Percentiles rank a stretch among this genome's conserved stretches.
These are phyloP conservation scores for Mrakia hoshinonis DNA, from an alignment of 768 basidiomycete genomes.

Conservation along the genomic window DNA sequence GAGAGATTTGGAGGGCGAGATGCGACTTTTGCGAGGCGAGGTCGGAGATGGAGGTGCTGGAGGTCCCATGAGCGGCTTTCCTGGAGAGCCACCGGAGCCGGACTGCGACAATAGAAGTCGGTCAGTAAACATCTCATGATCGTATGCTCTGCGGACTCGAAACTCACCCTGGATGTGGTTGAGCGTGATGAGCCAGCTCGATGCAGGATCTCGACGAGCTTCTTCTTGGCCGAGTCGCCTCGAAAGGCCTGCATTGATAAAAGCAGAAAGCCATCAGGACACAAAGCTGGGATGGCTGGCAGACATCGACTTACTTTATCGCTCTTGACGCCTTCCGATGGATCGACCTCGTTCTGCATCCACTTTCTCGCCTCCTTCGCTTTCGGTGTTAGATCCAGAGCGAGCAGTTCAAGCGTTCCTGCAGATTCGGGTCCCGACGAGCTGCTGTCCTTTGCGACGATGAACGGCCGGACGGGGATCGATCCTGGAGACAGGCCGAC, in stretches of 20 bases:
- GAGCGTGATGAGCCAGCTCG: too few species aligned
- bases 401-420: background rate
- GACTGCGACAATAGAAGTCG: background rate
- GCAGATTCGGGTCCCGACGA: background rate
- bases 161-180: too few species aligned
- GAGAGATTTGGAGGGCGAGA: background rate
- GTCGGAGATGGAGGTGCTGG: slow-evolving; percentile 3
- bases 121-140: too few species aligned
- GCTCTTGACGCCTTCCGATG: background rate
- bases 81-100: background rate
- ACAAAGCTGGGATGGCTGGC: too few species aligned
- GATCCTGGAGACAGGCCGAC: background rate
- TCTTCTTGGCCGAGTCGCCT: too few species aligned
- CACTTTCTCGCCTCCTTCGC: background rate
- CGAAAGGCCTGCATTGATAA: too few species aligned
- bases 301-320: too few species aligned
- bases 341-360: background rate
- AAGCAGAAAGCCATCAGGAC: too few species aligned
- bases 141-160: too few species aligned
- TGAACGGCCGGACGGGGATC: background rate
- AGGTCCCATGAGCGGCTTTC: background rate
- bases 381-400: background rate
- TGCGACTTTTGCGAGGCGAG: background rate
- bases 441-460: slow-evolving; percentile 1
- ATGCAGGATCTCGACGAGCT: too few species aligned